Conservation (phyloP, 2,329 filamentous ascomycete genomes). For the Alternaria brassicicola region DNA sequence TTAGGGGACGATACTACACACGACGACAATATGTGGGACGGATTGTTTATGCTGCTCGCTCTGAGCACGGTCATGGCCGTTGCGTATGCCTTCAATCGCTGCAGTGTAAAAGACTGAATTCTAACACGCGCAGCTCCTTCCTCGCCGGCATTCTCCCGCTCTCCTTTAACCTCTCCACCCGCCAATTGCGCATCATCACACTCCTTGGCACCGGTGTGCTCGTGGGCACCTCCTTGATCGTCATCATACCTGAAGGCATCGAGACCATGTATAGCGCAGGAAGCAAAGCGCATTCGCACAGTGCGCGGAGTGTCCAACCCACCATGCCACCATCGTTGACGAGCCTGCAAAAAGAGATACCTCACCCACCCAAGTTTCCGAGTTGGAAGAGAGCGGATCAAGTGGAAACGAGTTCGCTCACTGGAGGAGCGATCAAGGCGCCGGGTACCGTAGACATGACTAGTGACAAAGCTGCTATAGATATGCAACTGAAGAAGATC, state of each 20-base stretch:
- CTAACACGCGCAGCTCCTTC: slow-evolving; percentile 72
- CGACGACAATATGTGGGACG: slow-evolving; percentile 60
- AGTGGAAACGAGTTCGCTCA: slow-evolving; percentile 20
- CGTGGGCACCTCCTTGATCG: slow-evolving; percentile 92
- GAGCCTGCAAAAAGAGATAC: slow-evolving; percentile 36
- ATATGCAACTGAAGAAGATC: slow-evolving; percentile 26
- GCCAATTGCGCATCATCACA: slow-evolving; percentile 86
- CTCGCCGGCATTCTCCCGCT: slow-evolving; percentile 89
- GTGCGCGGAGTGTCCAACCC: slow-evolving; percentile 29
- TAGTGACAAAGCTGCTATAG: slow-evolving; percentile 30
- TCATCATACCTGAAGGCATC: slow-evolving; percentile 96
- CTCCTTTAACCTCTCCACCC: slow-evolving; percentile 83
- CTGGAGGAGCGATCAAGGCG: slow-evolving; percentile 27
- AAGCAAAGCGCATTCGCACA: slow-evolving; percentile 32
- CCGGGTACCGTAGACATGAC: slow-evolving; percentile 24
- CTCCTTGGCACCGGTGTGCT: slow-evolving; percentile 92
- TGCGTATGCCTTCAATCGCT: slow-evolving; percentile 56
- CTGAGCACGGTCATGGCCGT: slow-evolving; percentile 70
- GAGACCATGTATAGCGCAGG: slow-evolving; percentile 77
- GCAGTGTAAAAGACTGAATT: neutral
- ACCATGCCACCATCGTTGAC: slow-evolving; percentile 34
- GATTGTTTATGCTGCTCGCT: slow-evolving; percentile 67
- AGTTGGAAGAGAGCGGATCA: slow-evolving; percentile 28
- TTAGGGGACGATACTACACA: slow-evolving; percentile 17
- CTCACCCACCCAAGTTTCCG: slow-evolving; percentile 30